Conservation (phyloP, 768 basidiomycete species). For the Hericium erinaceus region DNA sequence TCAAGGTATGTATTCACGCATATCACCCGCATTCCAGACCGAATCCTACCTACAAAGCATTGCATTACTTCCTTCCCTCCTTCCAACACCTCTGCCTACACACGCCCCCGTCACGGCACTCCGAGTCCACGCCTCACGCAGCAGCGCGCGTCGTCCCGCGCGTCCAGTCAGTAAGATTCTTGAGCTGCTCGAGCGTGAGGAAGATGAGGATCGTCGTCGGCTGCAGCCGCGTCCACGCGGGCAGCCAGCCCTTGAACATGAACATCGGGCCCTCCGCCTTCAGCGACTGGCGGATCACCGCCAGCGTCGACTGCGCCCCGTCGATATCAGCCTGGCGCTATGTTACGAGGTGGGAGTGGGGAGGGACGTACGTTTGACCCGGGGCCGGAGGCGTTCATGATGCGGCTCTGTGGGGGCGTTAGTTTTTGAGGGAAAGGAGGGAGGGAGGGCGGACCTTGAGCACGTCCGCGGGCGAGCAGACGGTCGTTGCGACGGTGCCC, state of each 20-base stretch:
- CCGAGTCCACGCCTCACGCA: background rate
- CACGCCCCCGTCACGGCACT: too few relatives aligned
- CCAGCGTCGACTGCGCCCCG: conserved; percentile 51
- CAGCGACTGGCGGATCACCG: conserved; percentile 59
- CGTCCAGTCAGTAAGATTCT: conserved; percentile 57
- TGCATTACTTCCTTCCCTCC: background rate
- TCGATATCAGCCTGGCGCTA: background rate
- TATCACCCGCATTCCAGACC: too few relatives aligned
- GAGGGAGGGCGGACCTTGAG: conserved; percentile 42
- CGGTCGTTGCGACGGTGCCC: conserved; percentile 85
- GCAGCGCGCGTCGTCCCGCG: conserved; percentile 4
- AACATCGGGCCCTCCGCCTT: conserved; percentile 75
- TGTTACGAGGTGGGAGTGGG: background rate
- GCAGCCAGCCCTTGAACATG: conserved; percentile 91
- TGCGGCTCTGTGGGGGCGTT: conserved; percentile 44
- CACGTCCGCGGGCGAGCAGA: conserved; percentile 85
- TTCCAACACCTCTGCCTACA: background rate
- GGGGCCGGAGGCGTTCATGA: conserved; percentile 83
- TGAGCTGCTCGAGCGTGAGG: conserved; percentile 74
- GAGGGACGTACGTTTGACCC: conserved; percentile 53
- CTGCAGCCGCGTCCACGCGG: conserved; percentile 78
- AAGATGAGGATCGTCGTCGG: conserved; percentile 87
- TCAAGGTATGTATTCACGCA: too few relatives aligned
- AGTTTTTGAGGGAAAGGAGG: background rate
- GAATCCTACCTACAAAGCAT: too few relatives aligned